phyloP scores from a whole-genome alignment of 805 yeast species.

The Metschnikowia sp. region DNA sequence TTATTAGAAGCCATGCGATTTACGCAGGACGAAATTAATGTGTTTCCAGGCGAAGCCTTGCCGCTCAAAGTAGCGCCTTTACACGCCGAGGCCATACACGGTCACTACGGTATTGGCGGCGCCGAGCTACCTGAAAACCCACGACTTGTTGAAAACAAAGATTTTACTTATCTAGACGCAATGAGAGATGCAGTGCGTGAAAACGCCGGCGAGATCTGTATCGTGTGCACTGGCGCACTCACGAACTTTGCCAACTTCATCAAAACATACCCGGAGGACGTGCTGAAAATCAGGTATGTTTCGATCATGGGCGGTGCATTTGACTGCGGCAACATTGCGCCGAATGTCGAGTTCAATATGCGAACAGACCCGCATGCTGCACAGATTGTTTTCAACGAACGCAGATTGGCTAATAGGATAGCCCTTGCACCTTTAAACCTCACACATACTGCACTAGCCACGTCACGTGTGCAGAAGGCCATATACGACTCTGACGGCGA shows the following conservation, averaged over 20 bases:
- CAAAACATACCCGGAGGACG: constrained; percentile 51
- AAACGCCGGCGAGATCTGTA: constrained; percentile 47
- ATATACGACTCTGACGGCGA: constrained; percentile 17
- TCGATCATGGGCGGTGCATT: constrained; percentile 78
- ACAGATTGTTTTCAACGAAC: constrained; percentile 47
- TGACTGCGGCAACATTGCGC: constrained; percentile 48
- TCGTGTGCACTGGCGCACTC: constrained; percentile 75
- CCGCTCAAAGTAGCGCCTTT: constrained; percentile 53
- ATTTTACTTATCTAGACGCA: constrained; percentile 33
- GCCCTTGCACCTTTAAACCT: constrained; percentile 64
- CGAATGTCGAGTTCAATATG: constrained; percentile 71
- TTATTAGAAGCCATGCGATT: constrained; percentile 54
- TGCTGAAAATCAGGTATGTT: constrained; percentile 46
- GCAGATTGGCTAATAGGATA: constrained; percentile 44
- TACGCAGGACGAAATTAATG: constrained; percentile 49
- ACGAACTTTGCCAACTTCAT: constrained; percentile 67
- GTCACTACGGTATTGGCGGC: constrained; percentile 77
- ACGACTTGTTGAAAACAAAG: constrained; percentile 20
- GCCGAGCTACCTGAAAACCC: constrained; percentile 54
- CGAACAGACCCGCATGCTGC: constrained; percentile 79
- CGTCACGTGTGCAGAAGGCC: constrained; percentile 18
- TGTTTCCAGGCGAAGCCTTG: constrained; percentile 59
- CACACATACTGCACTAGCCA: constrained; percentile 63
- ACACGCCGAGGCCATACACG: constrained; percentile 66
- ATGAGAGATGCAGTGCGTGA: constrained; percentile 39